Evolutionary conservation across 345 rosid genomes (phyloP), one percentile per base, ranked within the genome.

Genomic region (Salix brachista): DNA sequence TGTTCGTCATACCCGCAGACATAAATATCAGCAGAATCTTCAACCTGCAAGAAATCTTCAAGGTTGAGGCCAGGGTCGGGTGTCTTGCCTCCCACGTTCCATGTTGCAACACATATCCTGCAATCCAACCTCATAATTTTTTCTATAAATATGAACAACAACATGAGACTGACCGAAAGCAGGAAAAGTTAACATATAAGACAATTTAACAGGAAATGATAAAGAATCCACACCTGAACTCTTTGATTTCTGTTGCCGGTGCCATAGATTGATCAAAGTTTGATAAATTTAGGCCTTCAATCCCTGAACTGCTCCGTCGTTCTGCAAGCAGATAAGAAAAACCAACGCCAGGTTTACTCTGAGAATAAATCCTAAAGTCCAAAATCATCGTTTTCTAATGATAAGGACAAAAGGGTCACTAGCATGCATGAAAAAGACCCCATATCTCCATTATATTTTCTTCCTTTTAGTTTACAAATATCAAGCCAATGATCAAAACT

Each of bases 1-100:
- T 30, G 7, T 72, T 74, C 32, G 26, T 82, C 97, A 56, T 93
- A 96, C 99, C 98, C 99, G 80, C 97, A 88, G 62, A 96, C 89
- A 80, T 96, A 96, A 32, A 96, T 64, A 83, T 93, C 99, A 14
- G 99, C 90, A 77, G 88, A 88, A 66, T 89, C 94, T 69, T 93
- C 97, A 28, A 89, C 90, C 65, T 89, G 92, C 83, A 96, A 82
- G 80, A 96, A 93, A 73, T 92, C 93, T 85, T 96, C 97, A 12
- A 93, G 92, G 84, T 91, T 91, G 70, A 96, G 88, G 77, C 84
- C 87, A 50, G 65, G 76, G 64, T 79, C 85, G n/a, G 99, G 99
- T 50, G 97, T 72, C 83, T 81, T 92, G 62, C 99, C 99, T 81
- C 94, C 99, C 30, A 96, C 97, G 74, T 96, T 96, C 99, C 99